Conservation (phyloP, 2,329 filamentous ascomycete species). For the Dactylellina haptotyla region DNA sequence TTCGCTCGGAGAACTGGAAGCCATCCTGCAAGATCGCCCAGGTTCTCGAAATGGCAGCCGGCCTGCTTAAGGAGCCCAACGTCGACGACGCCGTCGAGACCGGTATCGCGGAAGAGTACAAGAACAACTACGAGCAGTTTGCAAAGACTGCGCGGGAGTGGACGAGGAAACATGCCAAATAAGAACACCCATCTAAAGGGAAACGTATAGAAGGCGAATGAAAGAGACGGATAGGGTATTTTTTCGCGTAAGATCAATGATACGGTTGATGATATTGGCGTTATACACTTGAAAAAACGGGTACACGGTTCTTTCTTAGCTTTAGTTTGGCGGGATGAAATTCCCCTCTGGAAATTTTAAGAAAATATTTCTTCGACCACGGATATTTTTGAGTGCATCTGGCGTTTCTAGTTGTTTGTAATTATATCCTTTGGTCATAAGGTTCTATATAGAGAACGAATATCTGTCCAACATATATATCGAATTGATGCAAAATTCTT, state of each 20-base stretch:
- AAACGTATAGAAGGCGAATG: too few species aligned
- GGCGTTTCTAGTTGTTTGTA: constrained; percentile 46
- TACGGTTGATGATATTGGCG: constrained; percentile 8
- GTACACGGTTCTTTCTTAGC: too few species aligned
- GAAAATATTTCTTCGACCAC: constrained; percentile 8
- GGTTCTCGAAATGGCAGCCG: constrained; percentile 79
- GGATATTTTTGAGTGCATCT: constrained; percentile 11
- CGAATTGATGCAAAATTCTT: neutral
- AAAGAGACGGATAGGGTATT: neutral
- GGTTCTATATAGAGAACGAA: constrained; percentile 23
- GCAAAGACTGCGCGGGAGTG: constrained; percentile 79
- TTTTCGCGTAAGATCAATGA: neutral
- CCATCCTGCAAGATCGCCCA: constrained; percentile 79
- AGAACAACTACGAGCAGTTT: constrained; percentile 73
- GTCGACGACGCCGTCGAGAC: constrained; percentile 85
- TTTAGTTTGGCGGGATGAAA: constrained; percentile 9
- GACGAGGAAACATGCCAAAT: constrained; percentile 75
- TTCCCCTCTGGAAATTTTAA: too few species aligned
- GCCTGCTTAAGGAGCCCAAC: constrained; percentile 78
- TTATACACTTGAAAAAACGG: constrained; percentile 7
- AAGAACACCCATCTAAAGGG: constrained; percentile 13
- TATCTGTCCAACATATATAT: neutral
- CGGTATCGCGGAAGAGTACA: constrained; percentile 85
- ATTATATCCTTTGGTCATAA: constrained; percentile 22
- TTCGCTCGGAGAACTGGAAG: constrained; percentile 92